Evolutionary conservation across 805 yeast species (phyloP).

Genomic region (Torulaspora delbrueckii): DNA sequence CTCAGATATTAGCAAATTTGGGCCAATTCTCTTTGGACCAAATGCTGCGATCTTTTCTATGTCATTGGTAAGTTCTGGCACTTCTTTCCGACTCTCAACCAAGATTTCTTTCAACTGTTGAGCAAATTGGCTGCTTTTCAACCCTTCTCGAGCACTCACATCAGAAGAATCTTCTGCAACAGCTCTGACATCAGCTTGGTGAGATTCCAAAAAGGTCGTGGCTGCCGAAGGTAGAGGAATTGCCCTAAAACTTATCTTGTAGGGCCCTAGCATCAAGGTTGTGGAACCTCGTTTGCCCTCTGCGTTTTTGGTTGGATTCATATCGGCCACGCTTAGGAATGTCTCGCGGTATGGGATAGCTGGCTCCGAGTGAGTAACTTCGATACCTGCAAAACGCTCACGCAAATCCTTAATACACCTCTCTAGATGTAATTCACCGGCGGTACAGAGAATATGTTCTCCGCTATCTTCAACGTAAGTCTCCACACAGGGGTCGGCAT

Average conservation of each 20-base stretch:
- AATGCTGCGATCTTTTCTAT: conserved; percentile 50
- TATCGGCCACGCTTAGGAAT: conserved; percentile 46
- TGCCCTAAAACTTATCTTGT: conserved; percentile 40
- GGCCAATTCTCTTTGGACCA: conserved; percentile 74
- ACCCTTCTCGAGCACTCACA: conserved; percentile 10
- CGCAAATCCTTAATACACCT: conserved; percentile 86
- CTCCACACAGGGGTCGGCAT: conserved; percentile 93
- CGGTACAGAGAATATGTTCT: conserved; percentile 88
- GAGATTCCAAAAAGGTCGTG: conserved; percentile 44
- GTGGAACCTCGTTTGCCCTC: conserved; percentile 48
- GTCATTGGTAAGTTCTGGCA: conserved; percentile 14
- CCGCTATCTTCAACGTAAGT: conserved; percentile 84
- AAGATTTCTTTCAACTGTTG: conserved; percentile 30
- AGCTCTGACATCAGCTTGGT: conserved; percentile 42
- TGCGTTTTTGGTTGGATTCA: conserved; percentile 46
- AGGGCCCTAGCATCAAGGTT: conserved; percentile 48
- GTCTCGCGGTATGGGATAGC: conserved; percentile 94
- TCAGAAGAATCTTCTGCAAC: conserved; percentile 17
- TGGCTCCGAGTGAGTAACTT: conserved; percentile 81
- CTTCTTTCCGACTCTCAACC: neutral
- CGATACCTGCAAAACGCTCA: conserved; percentile 89
- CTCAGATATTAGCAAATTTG: conserved; percentile 58
- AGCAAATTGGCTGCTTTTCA: conserved; percentile 27
- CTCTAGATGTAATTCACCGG: conserved; percentile 95
- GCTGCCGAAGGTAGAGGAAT: conserved; percentile 53